Percentiles rank a stretch among this genome's conserved stretches.
Evolutionary conservation across 345 rosid species (phyloP).

Genomic region (Ceriops decandra): DNA sequence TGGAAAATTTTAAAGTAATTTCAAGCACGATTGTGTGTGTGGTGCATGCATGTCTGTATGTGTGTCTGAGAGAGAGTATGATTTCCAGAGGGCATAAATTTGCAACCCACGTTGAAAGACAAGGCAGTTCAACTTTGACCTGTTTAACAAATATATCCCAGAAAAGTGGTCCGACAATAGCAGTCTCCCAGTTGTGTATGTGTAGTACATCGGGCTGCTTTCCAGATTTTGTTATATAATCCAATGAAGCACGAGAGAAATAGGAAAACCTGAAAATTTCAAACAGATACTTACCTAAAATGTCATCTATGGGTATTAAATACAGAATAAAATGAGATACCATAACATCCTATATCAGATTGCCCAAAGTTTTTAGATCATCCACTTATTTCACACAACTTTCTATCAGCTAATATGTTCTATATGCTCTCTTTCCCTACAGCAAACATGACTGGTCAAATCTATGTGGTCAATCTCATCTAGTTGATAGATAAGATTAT

Average conservation of each 20-base stretch:
- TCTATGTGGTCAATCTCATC: too few relatives aligned
- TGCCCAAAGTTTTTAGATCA: too few relatives aligned
- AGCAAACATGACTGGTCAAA: too few relatives aligned
- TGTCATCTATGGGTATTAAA: not conserved
- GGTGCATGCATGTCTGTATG: too few relatives aligned
- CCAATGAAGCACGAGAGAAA: constrained; percentile 88
- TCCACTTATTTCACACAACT: too few relatives aligned
- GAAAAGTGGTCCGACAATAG: constrained; percentile 79
- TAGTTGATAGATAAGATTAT: too few relatives aligned
- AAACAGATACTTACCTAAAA: constrained; percentile 15
- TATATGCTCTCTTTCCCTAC: too few relatives aligned
- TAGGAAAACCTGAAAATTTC: constrained; percentile 56
- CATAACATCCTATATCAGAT: not conserved
- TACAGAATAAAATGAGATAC: not conserved
- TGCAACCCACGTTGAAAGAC: constrained; percentile 3
- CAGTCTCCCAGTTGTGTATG: constrained; percentile 85
- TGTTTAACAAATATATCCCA: constrained; percentile 81
- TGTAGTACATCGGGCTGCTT: constrained; percentile 86
- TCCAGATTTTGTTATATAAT: constrained; percentile 71
- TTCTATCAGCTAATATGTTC: too few relatives aligned
- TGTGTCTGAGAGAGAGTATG: too few relatives aligned
- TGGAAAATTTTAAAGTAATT: not conserved
- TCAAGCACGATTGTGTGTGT: too few relatives aligned
- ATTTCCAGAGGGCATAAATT: not conserved
- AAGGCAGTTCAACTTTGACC: constrained; percentile 34